Evolutionary conservation across 2,329 filamentous ascomycete species (phyloP).

Genomic region (Aspergillus pseudotamarii): DNA sequence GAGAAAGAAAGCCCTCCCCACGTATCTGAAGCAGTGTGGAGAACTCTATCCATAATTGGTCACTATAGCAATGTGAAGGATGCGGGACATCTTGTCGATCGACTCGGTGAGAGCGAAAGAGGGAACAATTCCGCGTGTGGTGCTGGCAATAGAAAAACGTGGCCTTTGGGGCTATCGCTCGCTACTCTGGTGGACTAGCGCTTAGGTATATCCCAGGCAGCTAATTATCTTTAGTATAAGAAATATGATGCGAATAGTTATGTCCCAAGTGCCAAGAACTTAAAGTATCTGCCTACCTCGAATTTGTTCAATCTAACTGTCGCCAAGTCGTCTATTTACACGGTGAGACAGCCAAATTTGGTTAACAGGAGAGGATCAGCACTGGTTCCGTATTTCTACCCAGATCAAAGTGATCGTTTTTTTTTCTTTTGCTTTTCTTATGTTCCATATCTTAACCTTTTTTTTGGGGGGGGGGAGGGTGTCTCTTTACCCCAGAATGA

Average conservation of each 20-base stretch:
- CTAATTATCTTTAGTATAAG: background rate
- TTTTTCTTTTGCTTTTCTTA: background rate
- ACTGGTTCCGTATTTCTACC: background rate
- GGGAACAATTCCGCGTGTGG: background rate
- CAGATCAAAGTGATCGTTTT: background rate
- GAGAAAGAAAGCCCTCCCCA: background rate
- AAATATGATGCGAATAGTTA: background rate
- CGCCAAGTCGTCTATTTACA: background rate
- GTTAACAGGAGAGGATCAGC: background rate
- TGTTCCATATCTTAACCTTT: background rate
- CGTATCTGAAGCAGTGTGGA: background rate
- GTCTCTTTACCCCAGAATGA: background rate
- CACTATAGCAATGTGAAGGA: background rate
- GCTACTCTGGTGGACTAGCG: background rate
- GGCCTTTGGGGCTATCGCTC: background rate
- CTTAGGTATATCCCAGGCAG: background rate
- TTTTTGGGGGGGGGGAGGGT: too few species aligned
- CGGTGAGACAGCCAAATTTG: background rate
- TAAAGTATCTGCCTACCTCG: background rate
- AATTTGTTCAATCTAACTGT: background rate
- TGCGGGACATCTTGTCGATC: background rate
- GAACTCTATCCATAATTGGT: background rate
- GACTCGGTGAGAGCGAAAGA: background rate
- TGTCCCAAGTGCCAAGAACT: background rate
- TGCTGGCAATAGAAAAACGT: background rate